Percentiles rank a stretch among this genome's conserved stretches.
phyloP scores from a whole-genome alignment of 306 rosid species.

The Vigna angularis region DNA sequence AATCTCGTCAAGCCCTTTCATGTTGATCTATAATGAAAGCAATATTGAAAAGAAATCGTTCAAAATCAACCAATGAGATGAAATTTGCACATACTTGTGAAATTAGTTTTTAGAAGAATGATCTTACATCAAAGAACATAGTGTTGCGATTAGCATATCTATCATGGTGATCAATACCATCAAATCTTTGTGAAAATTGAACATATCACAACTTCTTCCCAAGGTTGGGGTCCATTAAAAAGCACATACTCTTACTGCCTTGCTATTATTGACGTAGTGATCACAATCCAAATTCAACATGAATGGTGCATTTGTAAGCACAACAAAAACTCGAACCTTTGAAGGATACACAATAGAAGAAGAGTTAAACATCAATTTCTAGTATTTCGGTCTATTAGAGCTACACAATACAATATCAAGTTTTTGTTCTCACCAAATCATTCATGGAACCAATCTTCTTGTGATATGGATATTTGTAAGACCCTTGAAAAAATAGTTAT shows the following conservation, averaged over 20 bases:
- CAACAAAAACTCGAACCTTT: conserved; percentile 70
- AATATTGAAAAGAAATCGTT: conserved; percentile 19
- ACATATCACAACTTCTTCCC: conserved; percentile 85
- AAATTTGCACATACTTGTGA: background rate
- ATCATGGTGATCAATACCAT: conserved; percentile 76
- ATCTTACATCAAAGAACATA: conserved; percentile 76
- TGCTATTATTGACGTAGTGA: conserved; percentile 42
- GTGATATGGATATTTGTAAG: conserved; percentile 61
- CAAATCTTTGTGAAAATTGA: conserved; percentile 92
- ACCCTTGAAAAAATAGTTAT: too few species aligned
- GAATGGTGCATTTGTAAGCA: conserved; percentile 88
- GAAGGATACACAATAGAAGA: conserved; percentile 25
- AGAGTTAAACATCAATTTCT: conserved; percentile 16
- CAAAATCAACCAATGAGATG: background rate
- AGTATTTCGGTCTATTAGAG: background rate
- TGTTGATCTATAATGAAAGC: conserved; percentile 50
- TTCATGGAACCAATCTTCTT: conserved; percentile 52
- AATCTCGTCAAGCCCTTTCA: conserved; percentile 64
- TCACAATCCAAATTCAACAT: conserved; percentile 92
- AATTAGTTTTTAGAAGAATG: conserved; percentile 23
- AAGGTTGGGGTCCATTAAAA: conserved; percentile 82
- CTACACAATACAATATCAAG: conserved; percentile 11
- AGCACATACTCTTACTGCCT: conserved; percentile 91
- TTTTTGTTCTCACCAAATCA: conserved; percentile 63
- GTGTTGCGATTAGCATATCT: conserved; percentile 91